Conservation (phyloP, 2,329 filamentous ascomycete genomes). For the Leptographium wingfieldii region DNA sequence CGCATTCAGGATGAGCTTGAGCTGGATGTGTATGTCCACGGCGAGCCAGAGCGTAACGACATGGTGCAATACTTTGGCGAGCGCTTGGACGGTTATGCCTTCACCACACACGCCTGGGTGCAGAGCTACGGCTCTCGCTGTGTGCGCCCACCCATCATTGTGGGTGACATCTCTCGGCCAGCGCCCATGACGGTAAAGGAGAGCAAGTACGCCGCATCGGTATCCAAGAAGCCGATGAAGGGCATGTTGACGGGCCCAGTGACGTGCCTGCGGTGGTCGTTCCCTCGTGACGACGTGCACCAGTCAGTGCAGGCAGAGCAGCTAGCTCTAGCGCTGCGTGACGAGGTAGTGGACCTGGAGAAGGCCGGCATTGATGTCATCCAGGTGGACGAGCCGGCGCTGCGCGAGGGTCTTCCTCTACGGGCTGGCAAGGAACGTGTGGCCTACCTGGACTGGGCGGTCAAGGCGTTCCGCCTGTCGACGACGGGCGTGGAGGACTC, state of each 20-base stretch:
- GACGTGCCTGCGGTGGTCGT: slow-evolving; percentile 98
- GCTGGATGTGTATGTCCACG: slow-evolving; percentile 94
- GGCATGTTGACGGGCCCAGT: slow-evolving; percentile 99
- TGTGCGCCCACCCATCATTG: slow-evolving; percentile 94
- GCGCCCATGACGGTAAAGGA: slow-evolving; percentile 99
- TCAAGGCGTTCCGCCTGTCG: slow-evolving; percentile 94
- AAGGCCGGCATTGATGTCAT: slow-evolving; percentile 94
- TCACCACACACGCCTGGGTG: slow-evolving; percentile 98
- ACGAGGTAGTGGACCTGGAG: slow-evolving; percentile 97
- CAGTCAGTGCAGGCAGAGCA: slow-evolving; percentile 98
- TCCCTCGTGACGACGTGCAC: slow-evolving; percentile 98
- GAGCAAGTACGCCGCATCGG: slow-evolving; percentile 93
- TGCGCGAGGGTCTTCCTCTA: slow-evolving; percentile 98
- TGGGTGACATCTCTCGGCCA: slow-evolving; percentile 95
- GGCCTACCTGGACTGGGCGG: slow-evolving; percentile 93
- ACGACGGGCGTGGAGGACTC: slow-evolving; percentile 87
- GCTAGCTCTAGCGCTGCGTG: slow-evolving; percentile 93
- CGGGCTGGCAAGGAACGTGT: slow-evolving; percentile 88
- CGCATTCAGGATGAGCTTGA: slow-evolving; percentile 97
- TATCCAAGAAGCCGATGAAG: slow-evolving; percentile 99
- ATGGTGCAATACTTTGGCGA: slow-evolving; percentile 99
- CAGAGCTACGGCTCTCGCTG: slow-evolving; percentile 96
- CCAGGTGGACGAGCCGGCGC: slow-evolving; percentile 97
- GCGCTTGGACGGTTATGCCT: slow-evolving; percentile 90
- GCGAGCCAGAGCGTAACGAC: slow-evolving; percentile 99